A percentile compares a stretch with the other conserved stretches of the same genome.
phyloP scores from a whole-genome alignment of 345 rosid species.

The Balakata baccata region DNA sequence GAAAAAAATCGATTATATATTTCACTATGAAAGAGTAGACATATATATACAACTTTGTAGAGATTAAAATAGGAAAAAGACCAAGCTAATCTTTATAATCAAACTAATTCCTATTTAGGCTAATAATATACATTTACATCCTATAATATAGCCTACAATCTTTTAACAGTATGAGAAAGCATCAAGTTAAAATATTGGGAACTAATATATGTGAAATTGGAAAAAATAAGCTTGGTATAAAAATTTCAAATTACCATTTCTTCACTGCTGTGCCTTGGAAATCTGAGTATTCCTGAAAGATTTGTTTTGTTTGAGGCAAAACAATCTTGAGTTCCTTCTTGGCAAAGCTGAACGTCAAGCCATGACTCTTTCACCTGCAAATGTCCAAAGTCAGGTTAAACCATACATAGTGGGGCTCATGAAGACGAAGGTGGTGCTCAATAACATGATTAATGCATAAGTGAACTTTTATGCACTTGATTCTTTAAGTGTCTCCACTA shows the following conservation, averaged over 20 bases:
- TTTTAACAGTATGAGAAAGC: no score
- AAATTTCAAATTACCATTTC: conserved; percentile 53
- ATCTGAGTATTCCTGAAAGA: conserved; percentile 50
- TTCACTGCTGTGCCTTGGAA: conserved; percentile 79
- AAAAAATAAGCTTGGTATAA: conserved; percentile 9
- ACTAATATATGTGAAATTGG: background rate
- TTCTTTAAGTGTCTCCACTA: background rate
- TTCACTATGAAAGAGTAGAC: no score
- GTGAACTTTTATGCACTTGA: background rate
- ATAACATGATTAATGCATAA: background rate
- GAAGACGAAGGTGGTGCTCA: background rate
- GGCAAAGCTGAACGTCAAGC: conserved; percentile 89
- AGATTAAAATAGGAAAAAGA: no score
- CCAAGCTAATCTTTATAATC: no score
- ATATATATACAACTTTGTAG: no score
- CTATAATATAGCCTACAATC: no score
- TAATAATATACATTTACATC: no score
- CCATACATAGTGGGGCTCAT: background rate
- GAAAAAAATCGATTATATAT: no score
- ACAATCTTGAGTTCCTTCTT: conserved; percentile 62
- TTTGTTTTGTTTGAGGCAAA: conserved; percentile 47
- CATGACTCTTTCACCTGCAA: conserved; percentile 87
- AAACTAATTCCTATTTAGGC: no score
- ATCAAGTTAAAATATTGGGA: no score
- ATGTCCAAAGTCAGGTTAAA: conserved; percentile 4